A percentile compares a stretch with the other conserved stretches of the same genome.
Evolutionary conservation across 2,329 filamentous ascomycete species (phyloP).

Genomic region (Sclerotinia sclerotiorum): DNA sequence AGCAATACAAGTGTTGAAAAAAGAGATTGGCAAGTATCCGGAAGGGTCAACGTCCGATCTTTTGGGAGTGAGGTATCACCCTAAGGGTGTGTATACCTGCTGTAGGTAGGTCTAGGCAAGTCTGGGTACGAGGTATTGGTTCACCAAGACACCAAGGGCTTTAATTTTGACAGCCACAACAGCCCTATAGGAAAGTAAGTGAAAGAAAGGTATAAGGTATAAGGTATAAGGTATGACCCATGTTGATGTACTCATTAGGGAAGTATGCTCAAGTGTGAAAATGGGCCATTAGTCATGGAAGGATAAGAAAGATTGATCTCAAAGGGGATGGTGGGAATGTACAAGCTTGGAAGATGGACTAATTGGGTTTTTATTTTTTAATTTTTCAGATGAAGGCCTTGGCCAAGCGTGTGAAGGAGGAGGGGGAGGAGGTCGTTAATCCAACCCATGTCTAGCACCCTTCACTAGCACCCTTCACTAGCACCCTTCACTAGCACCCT

Average conservation of each 20-base stretch:
- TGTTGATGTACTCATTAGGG: background rate
- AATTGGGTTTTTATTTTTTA: background rate
- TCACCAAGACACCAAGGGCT: slow-evolving; percentile 10
- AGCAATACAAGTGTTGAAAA: slow-evolving; percentile 20
- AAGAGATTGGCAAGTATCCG: slow-evolving; percentile 31
- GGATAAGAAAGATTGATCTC: background rate
- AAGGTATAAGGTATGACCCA: background rate
- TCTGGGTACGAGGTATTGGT: background rate
- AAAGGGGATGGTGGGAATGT: slow-evolving; percentile 1
- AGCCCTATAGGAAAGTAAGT: slow-evolving; percentile 15
- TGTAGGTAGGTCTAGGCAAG: background rate
- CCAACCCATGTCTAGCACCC: background rate
- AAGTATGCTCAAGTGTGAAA: background rate
- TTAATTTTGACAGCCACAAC: slow-evolving; percentile 18
- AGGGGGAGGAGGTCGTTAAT: background rate
- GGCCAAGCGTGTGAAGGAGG: background rate
- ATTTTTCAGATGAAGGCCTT: slow-evolving; percentile 2
- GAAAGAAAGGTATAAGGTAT: background rate
- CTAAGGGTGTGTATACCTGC: background rate
- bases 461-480: too few relatives aligned
- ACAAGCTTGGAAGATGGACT: background rate
- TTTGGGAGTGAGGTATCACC: background rate
- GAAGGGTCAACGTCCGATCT: slow-evolving; percentile 32
- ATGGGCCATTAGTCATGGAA: background rate
- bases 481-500: too few relatives aligned